phyloP scores from a whole-genome alignment of 495 filamentous ascomycete species.

The Podospora bellae-mahoneyi region DNA sequence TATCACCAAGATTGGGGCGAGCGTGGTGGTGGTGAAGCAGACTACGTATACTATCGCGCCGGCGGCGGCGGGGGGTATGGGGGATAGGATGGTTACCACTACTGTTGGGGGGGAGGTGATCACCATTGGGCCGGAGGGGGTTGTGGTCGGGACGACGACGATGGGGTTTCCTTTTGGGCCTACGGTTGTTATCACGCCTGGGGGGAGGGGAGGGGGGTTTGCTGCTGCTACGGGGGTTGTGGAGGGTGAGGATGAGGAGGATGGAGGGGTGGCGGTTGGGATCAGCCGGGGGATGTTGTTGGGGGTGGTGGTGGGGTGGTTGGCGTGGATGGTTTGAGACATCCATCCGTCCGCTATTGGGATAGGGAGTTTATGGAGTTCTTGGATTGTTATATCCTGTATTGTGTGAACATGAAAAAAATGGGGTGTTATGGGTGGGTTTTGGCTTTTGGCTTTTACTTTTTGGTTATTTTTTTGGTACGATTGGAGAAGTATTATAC shows the following conservation, averaged over 20 bases:
- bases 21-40: conserved; percentile 48
- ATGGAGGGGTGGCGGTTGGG: background rate
- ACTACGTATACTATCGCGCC: conserved; percentile 45
- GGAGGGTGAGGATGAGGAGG: background rate
- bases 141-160: conserved; percentile 41
- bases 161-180: conserved; percentile 43
- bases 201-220: conserved; percentile 6
- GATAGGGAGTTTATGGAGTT: too few species aligned
- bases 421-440: too few species aligned
- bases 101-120: conserved; percentile 44
- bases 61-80: conserved; percentile 9
- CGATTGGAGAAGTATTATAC: too few species aligned
- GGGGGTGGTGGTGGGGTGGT: background rate
- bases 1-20: conserved; percentile 47
- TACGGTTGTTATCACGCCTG: conserved; percentile 38
- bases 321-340: background rate
- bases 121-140: conserved; percentile 44
- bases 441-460: too few species aligned
- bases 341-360: too few species aligned
- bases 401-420: too few species aligned
- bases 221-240: background rate
- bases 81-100: conserved; percentile 40
- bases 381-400: too few species aligned
- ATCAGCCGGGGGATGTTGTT: conserved; percentile 15
- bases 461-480: too few species aligned